Evolutionary conservation across 1,284 basidiomycete species (phyloP).

Genomic region (Pseudozyma sp.): DNA sequence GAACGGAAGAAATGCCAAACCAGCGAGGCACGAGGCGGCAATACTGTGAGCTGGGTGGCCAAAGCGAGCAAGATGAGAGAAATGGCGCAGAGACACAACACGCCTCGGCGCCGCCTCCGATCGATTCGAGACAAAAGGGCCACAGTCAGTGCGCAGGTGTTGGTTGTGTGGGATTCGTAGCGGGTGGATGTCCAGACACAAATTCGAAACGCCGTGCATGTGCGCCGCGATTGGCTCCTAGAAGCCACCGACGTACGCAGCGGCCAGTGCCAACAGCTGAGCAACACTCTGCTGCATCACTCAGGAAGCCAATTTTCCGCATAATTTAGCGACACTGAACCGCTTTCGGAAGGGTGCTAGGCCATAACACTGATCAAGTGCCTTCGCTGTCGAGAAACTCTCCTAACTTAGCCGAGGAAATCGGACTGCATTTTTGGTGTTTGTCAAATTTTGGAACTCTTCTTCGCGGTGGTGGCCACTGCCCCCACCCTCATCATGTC

Average conservation of each 20-base stretch:
- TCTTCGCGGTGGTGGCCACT: background rate
- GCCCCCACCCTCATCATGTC: background rate
- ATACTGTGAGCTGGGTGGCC: conserved; percentile 8
- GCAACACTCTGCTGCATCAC: background rate
- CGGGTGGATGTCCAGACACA: background rate
- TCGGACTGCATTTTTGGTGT: background rate
- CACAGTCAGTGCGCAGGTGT: background rate
- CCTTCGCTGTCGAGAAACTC: background rate
- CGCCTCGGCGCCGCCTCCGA: background rate
- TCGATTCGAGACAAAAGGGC: background rate
- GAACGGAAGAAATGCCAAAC: conserved; percentile 1
- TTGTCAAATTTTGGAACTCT: conserved; percentile 16
- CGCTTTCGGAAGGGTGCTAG: too few relatives aligned
- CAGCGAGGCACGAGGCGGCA: background rate
- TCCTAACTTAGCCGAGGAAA: background rate
- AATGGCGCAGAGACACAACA: conserved; percentile 3
- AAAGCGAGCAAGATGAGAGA: conserved; percentile 7
- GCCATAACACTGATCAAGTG: background rate
- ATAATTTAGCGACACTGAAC: too few relatives aligned
- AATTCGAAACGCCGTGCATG: conserved; percentile 17
- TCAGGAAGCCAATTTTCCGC: too few relatives aligned
- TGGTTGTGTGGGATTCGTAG: background rate
- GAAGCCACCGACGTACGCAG: background rate
- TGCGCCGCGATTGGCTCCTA: background rate
- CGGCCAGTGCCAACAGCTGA: background rate